Conservation (phyloP, 305 asterid genomes). For the Solanum chacoense region DNA sequence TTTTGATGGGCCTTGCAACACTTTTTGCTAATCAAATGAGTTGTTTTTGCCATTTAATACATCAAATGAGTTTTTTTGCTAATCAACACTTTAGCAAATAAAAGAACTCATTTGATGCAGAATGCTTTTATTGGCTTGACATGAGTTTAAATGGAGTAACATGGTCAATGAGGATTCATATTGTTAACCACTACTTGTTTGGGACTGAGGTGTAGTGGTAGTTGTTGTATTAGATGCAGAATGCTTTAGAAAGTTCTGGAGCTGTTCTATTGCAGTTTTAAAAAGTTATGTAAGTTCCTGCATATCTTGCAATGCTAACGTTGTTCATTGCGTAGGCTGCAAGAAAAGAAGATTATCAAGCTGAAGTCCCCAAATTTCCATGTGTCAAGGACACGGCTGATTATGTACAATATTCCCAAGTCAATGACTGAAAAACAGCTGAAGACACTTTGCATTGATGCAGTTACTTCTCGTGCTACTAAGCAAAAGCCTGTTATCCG, state of each 20-base stretch:
- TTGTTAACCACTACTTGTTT: background rate
- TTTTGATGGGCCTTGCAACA: background rate
- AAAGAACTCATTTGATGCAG: background rate
- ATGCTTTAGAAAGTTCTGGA: background rate
- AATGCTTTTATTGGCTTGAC: background rate
- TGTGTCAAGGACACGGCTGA: conserved; percentile 79
- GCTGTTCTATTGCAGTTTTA: background rate
- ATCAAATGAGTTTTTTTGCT: background rate
- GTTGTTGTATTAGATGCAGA: background rate
- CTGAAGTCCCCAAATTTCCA: conserved; percentile 89
- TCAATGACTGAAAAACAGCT: conserved; percentile 56
- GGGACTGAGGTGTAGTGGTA: background rate
- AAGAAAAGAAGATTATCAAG: conserved; percentile 67
- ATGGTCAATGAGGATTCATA: background rate
- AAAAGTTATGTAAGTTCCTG: background rate
- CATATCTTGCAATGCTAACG: background rate
- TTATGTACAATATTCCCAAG: conserved; percentile 80
- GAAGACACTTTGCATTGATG: conserved; percentile 52
- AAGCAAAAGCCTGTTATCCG: conserved; percentile 76
- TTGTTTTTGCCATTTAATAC: background rate
- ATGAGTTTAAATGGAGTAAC: background rate
- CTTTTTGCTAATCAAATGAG: background rate
- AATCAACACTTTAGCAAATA: background rate
- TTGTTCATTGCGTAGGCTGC: conserved; percentile 41
- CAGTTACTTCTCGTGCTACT: conserved; percentile 83